Evolutionary conservation across 768 basidiomycete species (phyloP), one percentile per base, ranked within the genome.

Genomic region (Hypholoma sublateritium): DNA sequence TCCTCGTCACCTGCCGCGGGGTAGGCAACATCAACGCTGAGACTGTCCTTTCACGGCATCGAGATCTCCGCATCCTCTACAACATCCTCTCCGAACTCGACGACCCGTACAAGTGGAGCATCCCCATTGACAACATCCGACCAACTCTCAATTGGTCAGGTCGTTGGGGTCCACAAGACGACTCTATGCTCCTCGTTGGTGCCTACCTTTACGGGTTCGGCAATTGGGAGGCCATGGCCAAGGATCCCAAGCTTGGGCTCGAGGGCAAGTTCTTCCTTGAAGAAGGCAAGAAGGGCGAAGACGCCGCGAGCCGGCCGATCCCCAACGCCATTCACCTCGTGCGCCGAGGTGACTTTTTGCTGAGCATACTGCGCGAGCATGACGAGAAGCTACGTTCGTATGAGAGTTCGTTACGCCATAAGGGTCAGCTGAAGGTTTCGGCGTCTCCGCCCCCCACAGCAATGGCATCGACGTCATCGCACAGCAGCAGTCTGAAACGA

Each of bases 271-370:
- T 99, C 77, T 98, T 98, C 85, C 80, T 99, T 50, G 97, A 98
- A 69, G 95, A 98, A 71, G 92, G 90, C 64, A 98, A 98, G 78
- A 96, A 97, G 72, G 89, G 87, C 32, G 90, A 93, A 74, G 91
- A 95, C 65, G 74, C 87, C 37, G 80, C 90, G 14, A 90, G 83
- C 62, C 84, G 92, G 66, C 92, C 92, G 8, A 96, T 96, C 64
- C 97, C 97, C 35, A 97, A 95, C 66, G 93, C 97, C 28, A 98
- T 99, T 59, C 97, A 99, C 73, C 88, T 99, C 47, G 96, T 98
- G 41, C 89, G 97, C 50, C 85, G 97, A 52, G 96, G 95, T 37
- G 97, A 98, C 72, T 99, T 95, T 74, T 83, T 98, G 57, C 78
- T 94, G 59, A 78, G 89, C 57, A 78, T 93, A 60, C 75, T 96